Percentiles rank a stretch among this genome's conserved stretches.
Conservation (phyloP, 108 stramenopile species). For the Phaeodactylum tricornutum region DNA sequence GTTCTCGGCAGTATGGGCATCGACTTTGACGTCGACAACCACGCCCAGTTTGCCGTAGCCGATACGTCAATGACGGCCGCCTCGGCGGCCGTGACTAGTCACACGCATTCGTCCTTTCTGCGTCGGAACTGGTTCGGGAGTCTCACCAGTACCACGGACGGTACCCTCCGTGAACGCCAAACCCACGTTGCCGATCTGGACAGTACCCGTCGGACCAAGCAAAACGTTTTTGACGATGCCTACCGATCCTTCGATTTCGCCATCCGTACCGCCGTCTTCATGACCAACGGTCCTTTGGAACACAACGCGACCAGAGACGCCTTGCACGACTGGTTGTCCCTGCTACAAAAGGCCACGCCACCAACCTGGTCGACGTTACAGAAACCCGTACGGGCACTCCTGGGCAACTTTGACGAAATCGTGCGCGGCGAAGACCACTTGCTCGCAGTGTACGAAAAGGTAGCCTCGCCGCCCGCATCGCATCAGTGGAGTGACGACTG, state of each 20-base stretch:
- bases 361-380: conserved; percentile 41
- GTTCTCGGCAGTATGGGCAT: conserved; percentile 22
- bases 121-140: too few relatives aligned
- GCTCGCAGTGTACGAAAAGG: conserved; percentile 21
- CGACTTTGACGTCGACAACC: conserved; percentile 6
- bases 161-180: too few relatives aligned
- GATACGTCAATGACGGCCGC: too few relatives aligned
- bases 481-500: conserved; percentile 31
- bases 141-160: too few relatives aligned
- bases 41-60: too few relatives aligned
- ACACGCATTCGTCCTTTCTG: too few relatives aligned
- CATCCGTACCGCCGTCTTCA: conserved; percentile 51
- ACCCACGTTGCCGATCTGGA: neutral
- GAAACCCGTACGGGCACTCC: conserved; percentile 22
- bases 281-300: conserved; percentile 29
- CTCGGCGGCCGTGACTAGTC: too few relatives aligned
- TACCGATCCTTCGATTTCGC: conserved; percentile 59
- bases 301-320: neutral
- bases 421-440: conserved; percentile 26
- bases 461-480: conserved; percentile 5
- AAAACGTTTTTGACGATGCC: conserved; percentile 60
- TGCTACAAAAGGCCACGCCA: conserved; percentile 40
- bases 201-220: conserved; percentile 17
- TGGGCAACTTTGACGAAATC: conserved; percentile 33
- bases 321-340: conserved; percentile 42